These are phyloP conservation scores for Auricularia heimuer DNA, from an alignment of 768 basidiomycete species.

Conservation along the genomic window DNA sequence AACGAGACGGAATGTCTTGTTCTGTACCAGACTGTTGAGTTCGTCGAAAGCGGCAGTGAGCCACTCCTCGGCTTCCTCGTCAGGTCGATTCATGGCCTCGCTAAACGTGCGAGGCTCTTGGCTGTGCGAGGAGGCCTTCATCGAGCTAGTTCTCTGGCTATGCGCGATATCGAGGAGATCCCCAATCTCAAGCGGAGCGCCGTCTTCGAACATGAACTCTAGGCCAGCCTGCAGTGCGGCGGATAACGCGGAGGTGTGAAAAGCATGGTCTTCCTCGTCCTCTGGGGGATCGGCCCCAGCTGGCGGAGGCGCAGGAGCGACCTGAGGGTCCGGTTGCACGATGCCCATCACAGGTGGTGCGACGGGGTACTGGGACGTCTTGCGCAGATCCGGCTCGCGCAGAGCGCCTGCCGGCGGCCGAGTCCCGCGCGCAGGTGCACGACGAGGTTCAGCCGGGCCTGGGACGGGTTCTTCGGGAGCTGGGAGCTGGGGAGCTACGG, in stretches of 20 bases:
- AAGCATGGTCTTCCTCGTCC: not conserved
- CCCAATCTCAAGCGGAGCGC: not conserved
- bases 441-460: not conserved
- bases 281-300: not conserved
- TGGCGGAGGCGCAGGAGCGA: not conserved
- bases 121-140: not conserved
- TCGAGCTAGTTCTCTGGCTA: not conserved
- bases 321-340: not conserved
- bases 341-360: not conserved
- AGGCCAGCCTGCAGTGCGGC: not conserved
- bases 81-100: not conserved
- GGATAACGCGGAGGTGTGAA: too few relatives aligned
- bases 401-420: not conserved
- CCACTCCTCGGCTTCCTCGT: constrained; percentile 6
- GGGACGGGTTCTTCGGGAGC: not conserved
- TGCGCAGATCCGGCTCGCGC: not conserved
- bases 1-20: constrained; percentile 8
- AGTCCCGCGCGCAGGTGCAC: not conserved
- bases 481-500: not conserved
- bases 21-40: constrained; percentile 8
- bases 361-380: not conserved
- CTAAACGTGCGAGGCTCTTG: not conserved
- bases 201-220: not conserved
- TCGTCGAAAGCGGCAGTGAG: constrained; percentile 12
- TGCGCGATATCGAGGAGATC: not conserved